Percentiles rank a stretch among this genome's conserved stretches.
phyloP scores from a whole-genome alignment of 768 basidiomycete species.

The Hypholoma sublateritium region DNA sequence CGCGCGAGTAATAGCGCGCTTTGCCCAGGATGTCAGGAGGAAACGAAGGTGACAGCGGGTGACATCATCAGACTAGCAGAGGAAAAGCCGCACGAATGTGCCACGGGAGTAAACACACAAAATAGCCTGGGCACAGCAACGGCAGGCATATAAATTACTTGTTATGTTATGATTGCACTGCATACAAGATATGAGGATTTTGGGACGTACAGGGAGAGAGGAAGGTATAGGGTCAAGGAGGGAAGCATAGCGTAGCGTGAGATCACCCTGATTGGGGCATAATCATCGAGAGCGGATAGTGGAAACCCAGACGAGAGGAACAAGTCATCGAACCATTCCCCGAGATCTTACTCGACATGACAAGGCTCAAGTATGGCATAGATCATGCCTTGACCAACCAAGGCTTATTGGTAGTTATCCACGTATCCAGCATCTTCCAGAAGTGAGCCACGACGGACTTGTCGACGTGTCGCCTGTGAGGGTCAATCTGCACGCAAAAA shows the following conservation, averaged over 20 bases:
- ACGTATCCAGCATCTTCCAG: slow-evolving; percentile 89
- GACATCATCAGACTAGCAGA: too few species aligned
- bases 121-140: neutral
- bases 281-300: neutral
- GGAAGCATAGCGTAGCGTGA: neutral
- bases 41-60: neutral
- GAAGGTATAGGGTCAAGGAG: neutral
- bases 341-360: too few species aligned
- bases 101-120: neutral
- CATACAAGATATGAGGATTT: neutral
- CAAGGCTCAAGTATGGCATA: neutral
- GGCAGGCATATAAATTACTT: neutral
- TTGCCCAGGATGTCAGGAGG: neutral
- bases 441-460: slow-evolving; percentile 94
- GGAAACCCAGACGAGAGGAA: too few species aligned
- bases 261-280: neutral
- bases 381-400: slow-evolving; percentile 50
- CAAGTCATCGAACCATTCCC: neutral
- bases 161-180: slow-evolving; percentile 1
- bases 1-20: too few species aligned
- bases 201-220: neutral
- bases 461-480: slow-evolving; percentile 86
- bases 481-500: slow-evolving; percentile 69
- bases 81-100: too few species aligned
- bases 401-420: slow-evolving; percentile 81